A percentile compares a stretch with the other conserved stretches of the same genome.
phyloP scores from a whole-genome alignment of 352 stramenopile species.

The Globisporangium viniferum region DNA sequence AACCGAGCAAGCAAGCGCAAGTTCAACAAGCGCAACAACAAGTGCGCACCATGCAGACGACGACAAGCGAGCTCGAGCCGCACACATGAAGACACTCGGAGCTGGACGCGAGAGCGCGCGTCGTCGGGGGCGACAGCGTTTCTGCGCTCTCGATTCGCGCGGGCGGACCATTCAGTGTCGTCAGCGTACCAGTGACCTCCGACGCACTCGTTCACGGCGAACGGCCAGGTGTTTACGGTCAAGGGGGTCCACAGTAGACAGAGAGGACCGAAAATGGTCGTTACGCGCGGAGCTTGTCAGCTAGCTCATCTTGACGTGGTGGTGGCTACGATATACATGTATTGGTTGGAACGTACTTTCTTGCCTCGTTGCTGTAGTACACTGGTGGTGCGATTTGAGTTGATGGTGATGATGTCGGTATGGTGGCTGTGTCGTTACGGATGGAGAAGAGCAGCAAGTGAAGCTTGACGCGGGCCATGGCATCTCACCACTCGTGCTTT shows the following conservation, averaged over 20 bases:
- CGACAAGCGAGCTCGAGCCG: not conserved
- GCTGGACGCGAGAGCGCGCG: constrained; percentile 9
- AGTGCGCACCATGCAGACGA: not conserved
- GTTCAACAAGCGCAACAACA: not conserved
- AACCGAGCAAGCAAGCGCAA: not conserved
- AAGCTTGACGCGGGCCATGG: not conserved
- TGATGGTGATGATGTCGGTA: not conserved
- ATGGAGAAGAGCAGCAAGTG: not conserved
- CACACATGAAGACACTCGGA: constrained; percentile 1
- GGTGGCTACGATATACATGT: constrained; percentile 8
- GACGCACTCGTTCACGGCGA: constrained; percentile 72
- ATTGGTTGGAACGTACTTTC: not conserved
- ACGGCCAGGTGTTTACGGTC: constrained; percentile 75
- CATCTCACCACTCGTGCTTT: not conserved
- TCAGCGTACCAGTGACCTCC: constrained; percentile 24
- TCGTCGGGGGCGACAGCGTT: constrained; percentile 17
- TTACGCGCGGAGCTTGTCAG: too few relatives aligned
- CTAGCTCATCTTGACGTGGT: too few relatives aligned
- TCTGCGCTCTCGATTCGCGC: constrained; percentile 11
- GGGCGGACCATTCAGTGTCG: not conserved
- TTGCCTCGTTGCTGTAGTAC: not conserved
- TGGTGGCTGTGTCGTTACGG: not conserved
- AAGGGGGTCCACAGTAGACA: too few relatives aligned
- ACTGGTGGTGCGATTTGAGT: not conserved
- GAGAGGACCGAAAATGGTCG: too few relatives aligned